These are phyloP conservation scores for Alternaria ventricosa DNA, from an alignment of 2,329 filamentous ascomycete genomes.

Conservation along the genomic window DNA sequence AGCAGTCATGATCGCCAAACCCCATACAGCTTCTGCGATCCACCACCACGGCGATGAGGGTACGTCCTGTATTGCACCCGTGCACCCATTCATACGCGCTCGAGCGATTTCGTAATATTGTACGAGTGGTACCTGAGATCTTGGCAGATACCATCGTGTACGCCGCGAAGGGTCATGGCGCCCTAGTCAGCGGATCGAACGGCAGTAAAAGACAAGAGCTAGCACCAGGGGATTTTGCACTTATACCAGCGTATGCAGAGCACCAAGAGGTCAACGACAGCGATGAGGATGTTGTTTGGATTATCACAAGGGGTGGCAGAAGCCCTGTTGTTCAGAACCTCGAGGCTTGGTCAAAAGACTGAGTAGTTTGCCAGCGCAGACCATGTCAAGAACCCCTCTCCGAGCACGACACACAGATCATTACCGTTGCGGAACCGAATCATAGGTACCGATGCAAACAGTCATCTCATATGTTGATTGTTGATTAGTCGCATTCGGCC, in stretches of 20 bases:
- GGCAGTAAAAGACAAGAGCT: constrained; percentile 65
- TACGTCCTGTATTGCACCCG: constrained; percentile 40
- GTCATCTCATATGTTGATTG: neutral
- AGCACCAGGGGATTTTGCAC: constrained; percentile 69
- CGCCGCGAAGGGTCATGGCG: constrained; percentile 66
- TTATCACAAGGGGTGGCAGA: constrained; percentile 68
- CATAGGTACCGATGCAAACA: neutral
- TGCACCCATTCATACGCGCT: neutral
- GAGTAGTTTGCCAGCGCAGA: constrained; percentile 3
- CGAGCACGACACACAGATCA: neutral
- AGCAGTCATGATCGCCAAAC: constrained; percentile 67
- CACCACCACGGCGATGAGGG: constrained; percentile 75
- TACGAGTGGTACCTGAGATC: constrained; percentile 8
- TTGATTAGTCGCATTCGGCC: neutral
- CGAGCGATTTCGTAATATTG: neutral
- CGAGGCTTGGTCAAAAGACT: constrained; percentile 60
- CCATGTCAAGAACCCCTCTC: neutral
- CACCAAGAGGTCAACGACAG: constrained; percentile 73
- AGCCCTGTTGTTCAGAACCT: constrained; percentile 68
- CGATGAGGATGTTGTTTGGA: constrained; percentile 68
- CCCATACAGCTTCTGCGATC: constrained; percentile 66
- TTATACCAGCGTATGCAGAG: constrained; percentile 73
- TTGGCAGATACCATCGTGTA: constrained; percentile 71
- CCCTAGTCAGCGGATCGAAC: constrained; percentile 62
- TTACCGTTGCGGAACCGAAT: neutral